Evolutionary conservation across 1,284 basidiomycete species (phyloP), one percentile per base, ranked within the genome.

Genomic region (Volvariella surrecta): DNA sequence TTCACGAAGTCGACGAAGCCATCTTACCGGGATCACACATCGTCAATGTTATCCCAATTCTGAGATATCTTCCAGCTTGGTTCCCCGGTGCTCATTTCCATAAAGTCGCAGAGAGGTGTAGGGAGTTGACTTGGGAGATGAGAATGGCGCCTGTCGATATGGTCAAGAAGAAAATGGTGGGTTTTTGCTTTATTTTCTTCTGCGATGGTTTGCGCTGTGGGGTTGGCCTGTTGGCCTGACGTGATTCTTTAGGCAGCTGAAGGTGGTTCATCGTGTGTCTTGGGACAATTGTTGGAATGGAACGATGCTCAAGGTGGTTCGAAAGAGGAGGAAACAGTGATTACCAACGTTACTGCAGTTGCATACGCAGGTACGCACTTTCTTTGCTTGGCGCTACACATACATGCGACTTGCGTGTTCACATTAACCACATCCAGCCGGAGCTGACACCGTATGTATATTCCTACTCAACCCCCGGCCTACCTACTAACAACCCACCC

Each of bases 31-130:
- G 21, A 39, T 37, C 22, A 2, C 2, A 18, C 44, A 8, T 43
- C n/a, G 10, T 34, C 20, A 46, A 34, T 18, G 32, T 17, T 7
- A 32, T n/a, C n/a, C 4, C 41, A 74, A 73, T 18, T 32, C 37
- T 77, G 51, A 59, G 62, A 40, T 57, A 71, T 40, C 45, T 79
- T 32, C 76, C 76, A 2, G 54, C 61, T 2, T 68, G 66, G 64
- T 44, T 64, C 6, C 66, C 64, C 21, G 64, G 66, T 8, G 62
- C 64, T 2, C 58, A 57, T 1, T 68, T 66, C 49, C 54, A 66
- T 34, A 52, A 57, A 6, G 62, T 62, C 47, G 64, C 62, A 10
- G 52, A 53, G 16, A 56, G 61, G 46, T 67, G 63, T 62, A 59
- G 58, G 37, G 44, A 54, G 8, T 59, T 61, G 13, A 57, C 61